phyloP scores from a whole-genome alignment of 805 yeast genomes.

The Wickerhamomyces silvicola region DNA sequence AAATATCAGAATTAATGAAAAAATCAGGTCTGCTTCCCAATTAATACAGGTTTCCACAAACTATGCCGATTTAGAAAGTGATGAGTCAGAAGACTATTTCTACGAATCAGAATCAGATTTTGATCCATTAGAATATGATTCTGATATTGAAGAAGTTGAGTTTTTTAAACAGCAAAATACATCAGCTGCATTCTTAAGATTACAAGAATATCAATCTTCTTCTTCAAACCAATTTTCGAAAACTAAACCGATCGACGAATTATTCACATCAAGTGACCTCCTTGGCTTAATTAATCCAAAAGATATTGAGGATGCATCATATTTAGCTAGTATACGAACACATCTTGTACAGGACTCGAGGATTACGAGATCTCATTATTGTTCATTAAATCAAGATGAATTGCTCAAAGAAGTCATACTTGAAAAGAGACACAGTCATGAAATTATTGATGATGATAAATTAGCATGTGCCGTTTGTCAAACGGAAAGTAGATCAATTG shows the following conservation, averaged over 20 bases:
- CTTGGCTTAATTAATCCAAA: conserved; percentile 25
- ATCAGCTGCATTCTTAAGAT: conserved; percentile 10
- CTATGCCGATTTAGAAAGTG: conserved; percentile 30
- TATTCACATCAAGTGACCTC: conserved; percentile 15
- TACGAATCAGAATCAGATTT: conserved; percentile 21
- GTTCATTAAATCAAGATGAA: conserved; percentile 22
- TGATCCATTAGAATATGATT: conserved; percentile 28
- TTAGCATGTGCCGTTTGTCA: conserved; percentile 78
- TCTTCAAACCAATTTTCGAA: not conserved
- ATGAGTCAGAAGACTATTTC: conserved; percentile 28
- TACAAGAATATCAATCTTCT: conserved; percentile 3
- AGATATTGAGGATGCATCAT: conserved; percentile 15
- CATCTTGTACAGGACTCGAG: conserved; percentile 20
- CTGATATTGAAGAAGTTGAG: conserved; percentile 23
- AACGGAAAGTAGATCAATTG: conserved; percentile 61
- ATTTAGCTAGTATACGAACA: conserved; percentile 7
- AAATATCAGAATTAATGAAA: not conserved
- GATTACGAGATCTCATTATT: conserved; percentile 30
- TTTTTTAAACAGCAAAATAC: conserved; percentile 12
- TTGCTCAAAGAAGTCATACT: conserved; percentile 24
- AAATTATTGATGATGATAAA: conserved; percentile 22
- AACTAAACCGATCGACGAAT: conserved; percentile 11
- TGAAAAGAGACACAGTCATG: conserved; percentile 17
- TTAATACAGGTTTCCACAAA: conserved; percentile 18
- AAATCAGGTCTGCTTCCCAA: not conserved